A percentile compares a stretch with the other conserved stretches of the same genome.
Evolutionary conservation across 495 filamentous ascomycete genomes (phyloP).

Genomic region (Trichocladium antarcticum): DNA sequence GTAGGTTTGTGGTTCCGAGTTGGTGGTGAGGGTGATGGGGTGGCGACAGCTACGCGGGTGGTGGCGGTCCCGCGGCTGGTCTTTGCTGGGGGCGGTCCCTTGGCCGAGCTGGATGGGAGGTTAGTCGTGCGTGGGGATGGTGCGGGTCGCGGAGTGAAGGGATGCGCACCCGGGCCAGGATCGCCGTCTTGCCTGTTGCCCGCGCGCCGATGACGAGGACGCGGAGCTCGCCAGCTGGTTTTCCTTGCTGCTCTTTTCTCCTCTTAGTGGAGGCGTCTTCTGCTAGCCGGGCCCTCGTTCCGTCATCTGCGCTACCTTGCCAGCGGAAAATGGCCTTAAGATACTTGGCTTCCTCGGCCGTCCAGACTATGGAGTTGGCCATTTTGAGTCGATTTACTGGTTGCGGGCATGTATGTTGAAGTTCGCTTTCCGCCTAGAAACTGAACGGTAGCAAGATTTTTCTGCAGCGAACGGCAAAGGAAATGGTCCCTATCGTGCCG

Average conservation of each 20-base stretch:
- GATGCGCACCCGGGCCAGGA: conserved; percentile 30
- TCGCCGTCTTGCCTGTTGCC: conserved; percentile 34
- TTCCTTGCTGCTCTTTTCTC: neutral
- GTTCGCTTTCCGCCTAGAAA: too few species aligned
- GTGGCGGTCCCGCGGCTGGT: conserved; percentile 18
- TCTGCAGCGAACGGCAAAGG: too few species aligned
- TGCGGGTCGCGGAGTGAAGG: neutral
- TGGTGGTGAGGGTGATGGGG: conserved; percentile 21
- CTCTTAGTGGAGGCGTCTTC: neutral
- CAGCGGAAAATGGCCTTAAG: conserved; percentile 34
- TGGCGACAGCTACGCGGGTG: conserved; percentile 27
- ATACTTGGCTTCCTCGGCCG: conserved; percentile 34
- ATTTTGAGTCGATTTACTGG: conserved; percentile 8
- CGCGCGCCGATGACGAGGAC: conserved; percentile 33
- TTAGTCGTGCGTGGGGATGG: neutral
- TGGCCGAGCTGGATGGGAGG: conserved; percentile 24
- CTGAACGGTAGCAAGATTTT: too few species aligned
- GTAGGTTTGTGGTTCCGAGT: conserved; percentile 16
- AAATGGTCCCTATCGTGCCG: too few species aligned
- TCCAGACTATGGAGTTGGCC: conserved; percentile 28
- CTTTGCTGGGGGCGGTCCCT: conserved; percentile 17
- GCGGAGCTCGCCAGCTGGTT: conserved; percentile 28
- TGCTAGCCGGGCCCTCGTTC: neutral
- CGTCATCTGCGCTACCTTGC: conserved; percentile 21
- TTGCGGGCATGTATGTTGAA: too few species aligned